Base-by-base conservation (phyloP, 2,329 filamentous ascomycete genomes). In the Colletotrichum truncatum region DNA sequence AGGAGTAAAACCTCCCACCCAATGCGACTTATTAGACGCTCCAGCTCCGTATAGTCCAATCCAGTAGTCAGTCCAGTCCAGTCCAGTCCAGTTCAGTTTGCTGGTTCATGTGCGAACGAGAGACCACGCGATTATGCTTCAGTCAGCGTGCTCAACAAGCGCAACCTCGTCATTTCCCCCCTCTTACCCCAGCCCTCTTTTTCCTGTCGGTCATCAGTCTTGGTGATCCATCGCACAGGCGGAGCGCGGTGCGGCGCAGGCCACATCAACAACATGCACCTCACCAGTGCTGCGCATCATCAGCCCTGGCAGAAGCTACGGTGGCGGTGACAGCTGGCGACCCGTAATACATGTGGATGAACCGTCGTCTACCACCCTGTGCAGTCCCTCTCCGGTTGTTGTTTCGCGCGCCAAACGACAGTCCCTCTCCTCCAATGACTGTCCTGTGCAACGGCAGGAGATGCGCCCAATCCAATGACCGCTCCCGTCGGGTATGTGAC, bases 271-370 rank as follows among this genome's bases (percentile, higher is more conserved):
- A 16, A 34, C 16, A 51, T 58, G 53, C 59, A 34, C 18, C 53
- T 49, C 53, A 36, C 41, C 41, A 25, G 16, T 48, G 49, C 39
- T 51, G 53, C 53, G 43, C 59, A 58, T 43, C 36, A 26, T 26
- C 18, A 21, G 43, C 45, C 49, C 39, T 43, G 43, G 25, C 59
- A 57, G 14, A 28, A 18, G 36, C 21, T 21, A 38, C 38, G 25
- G 38, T 45, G 38, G 56, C 49, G 56, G 56, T 41, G 14, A 65
- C 62, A 65, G 48, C 56, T 55, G 62, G 62, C 57, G 49, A 49
- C 62, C 56, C 48, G 56, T 65, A 49, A 61, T 23, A 41, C 30
- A 30, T 45, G 45, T 65, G 56, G 62, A 34, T 28, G 62, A 34
- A 32, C 56, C 32, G 62, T 12, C 39, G 56, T 57, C 41, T 25